phyloP scores from a whole-genome alignment of 2,329 filamentous ascomycete species.

The Grosmannia serpens region DNA sequence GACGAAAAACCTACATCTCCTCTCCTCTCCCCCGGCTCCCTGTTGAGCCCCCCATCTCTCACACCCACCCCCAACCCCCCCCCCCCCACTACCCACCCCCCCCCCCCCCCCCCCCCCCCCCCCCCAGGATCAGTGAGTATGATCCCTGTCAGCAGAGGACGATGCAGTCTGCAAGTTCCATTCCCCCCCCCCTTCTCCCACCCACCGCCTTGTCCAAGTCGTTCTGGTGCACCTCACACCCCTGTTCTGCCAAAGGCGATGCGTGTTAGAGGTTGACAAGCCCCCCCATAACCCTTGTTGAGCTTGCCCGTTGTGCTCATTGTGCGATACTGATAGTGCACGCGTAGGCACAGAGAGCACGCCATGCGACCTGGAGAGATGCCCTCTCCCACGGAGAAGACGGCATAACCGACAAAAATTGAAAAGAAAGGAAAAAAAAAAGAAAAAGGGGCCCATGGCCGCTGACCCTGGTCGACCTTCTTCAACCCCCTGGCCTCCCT shows the following conservation, averaged over 20 bases:
- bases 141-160: background rate
- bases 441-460: background rate
- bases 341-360: too few species aligned
- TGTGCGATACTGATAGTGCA: too few species aligned
- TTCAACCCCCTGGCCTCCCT: conserved; percentile 1
- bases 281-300: background rate
- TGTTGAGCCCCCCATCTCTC: background rate
- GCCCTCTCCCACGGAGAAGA: too few species aligned
- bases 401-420: background rate
- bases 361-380: background rate
- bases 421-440: background rate
- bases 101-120: background rate
- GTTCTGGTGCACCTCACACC: background rate
- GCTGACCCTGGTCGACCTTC: background rate
- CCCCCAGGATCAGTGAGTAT: background rate
- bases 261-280: background rate
- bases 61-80: background rate
- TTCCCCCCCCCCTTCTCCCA: background rate
- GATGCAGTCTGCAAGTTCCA: background rate
- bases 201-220: background rate
- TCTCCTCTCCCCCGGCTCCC: background rate
- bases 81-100: too few species aligned
- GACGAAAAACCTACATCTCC: background rate
- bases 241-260: background rate
- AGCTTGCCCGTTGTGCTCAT: background rate